Base-by-base conservation (phyloP, 495 filamentous ascomycete species). In the Niebla homalea region DNA sequence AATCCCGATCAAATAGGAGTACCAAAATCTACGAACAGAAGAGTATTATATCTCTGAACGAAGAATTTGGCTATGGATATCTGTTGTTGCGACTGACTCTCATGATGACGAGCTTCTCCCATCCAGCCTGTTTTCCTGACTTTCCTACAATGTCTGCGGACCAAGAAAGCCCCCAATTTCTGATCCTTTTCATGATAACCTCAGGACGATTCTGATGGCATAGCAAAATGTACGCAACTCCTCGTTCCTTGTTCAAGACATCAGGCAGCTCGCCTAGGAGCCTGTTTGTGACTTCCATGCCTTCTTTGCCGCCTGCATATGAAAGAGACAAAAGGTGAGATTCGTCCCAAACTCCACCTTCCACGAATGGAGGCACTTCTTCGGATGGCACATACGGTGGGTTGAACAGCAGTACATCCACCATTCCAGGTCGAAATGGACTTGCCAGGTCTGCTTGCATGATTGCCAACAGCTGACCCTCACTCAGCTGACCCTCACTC, bases 391-490 rank as follows among this genome's bases (percentile, higher is more conserved):
- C 92, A 57, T 98, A 98, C 0, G 92, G 92, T 32, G 92, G 92
- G 61, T 98, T 98, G 73, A 97, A 97, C 29, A 98, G 74, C 25
- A 97, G 69, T 20, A 98, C 75, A 61, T 97, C 92, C 0, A 94
- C 77, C 35, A 61, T 59, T 3, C 71, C 65, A 0, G 65, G 55
- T 2, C 74, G 69, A 5, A 95, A 50, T 2, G 81, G 65, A 12
- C 71, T 60, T 8, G 69, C 65, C 0, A 98, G 71, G 57, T 95
- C 83, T 4, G 74, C 79, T 16, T 74, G 77, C 10, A 85, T 40
- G 16, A 80, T 72, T 19, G 76, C 78, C 2, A 88, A 69, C 55
- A 81, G 81, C 8, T 60, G 43, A 11, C 61, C 53, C 23, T 52
- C 35, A 15, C 14, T 12, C 62, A 81, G 81, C 8, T 60, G 43